Base-by-base conservation (phyloP, 2,329 filamentous ascomycete genomes). In the Aspergillus calidoustus region DNA sequence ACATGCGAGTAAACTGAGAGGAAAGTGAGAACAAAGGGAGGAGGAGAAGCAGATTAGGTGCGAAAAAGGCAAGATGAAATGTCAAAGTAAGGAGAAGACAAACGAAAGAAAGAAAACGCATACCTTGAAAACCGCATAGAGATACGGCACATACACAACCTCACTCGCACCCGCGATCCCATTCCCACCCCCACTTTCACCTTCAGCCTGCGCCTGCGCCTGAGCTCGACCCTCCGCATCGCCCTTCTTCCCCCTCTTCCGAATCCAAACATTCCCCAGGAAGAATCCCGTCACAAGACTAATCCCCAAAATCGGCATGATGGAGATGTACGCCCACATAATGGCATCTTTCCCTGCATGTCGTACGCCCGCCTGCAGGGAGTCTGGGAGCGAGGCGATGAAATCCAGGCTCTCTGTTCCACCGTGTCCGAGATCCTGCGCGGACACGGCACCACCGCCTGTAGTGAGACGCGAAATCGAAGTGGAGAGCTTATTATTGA, bases 291-390 rank as follows among this genome's bases (percentile, higher is more conserved):
- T 76, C 4, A 84, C 48, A 2, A 84, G 72, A 19, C 79, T 79
- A 5, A 84, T 60, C 41, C 74, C 82, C 75, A 89, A 81, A 60
- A 90, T 83, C 0, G 87, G 87, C 13, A 85, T 74, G 43, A 91
- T 82, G 0, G 86, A 79, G 44, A 89, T 81, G 67, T 88, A 88
- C 0, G 87, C 85, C 84, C 87, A 89, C 64, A 87, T 85, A n/a
- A 90, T 85, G 0, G 86, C 88, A 61, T 80, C 81, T 65, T 81
- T 82, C 3, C 81, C 83, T 6, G 76, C 76, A 8, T 79, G 71
- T 3, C 79, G 76, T 1, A 85, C 74, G 3, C 68, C 69, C 0
- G 72, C 68, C 56, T 81, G 79, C 8, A 74, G 67, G 0, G 66
- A 72, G 1, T 70, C 49, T 0, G 80, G 74, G 7, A 82, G 68